phyloP scores from a whole-genome alignment of 129 eudicot species.

The Pulicaria dysenterica region DNA sequence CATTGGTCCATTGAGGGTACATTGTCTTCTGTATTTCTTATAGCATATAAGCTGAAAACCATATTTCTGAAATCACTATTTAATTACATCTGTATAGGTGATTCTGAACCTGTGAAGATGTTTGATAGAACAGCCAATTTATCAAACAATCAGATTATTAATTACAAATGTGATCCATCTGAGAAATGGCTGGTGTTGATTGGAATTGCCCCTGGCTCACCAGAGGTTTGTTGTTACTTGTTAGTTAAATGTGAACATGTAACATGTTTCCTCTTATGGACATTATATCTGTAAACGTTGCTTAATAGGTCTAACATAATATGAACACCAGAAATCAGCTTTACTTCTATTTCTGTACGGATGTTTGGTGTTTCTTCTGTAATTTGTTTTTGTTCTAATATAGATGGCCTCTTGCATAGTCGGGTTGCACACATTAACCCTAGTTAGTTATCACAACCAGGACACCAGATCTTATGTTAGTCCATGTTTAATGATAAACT shows the following conservation, averaged over 20 bases:
- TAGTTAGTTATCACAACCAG: conserved; percentile 13
- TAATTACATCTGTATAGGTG: conserved; percentile 49
- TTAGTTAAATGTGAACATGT: not conserved
- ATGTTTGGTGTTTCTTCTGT: not conserved
- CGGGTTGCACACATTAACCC: not conserved
- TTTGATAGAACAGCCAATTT: conserved; percentile 92
- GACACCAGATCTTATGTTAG: not conserved
- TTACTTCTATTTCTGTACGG: not conserved
- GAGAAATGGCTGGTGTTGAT: conserved; percentile 96
- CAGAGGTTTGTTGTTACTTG: conserved; percentile 59
- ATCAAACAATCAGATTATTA: conserved; percentile 87
- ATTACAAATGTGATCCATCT: conserved; percentile 81
- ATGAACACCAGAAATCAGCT: not conserved
- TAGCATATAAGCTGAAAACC: not conserved
- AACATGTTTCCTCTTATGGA: not conserved
- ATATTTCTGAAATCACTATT: not conserved
- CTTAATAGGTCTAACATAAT: not conserved
- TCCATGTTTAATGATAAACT: not conserved
- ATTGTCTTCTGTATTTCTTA: conserved; percentile 13
- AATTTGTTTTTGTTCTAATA: not conserved
- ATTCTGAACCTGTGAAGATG: conserved; percentile 84
- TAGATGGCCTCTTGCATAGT: not conserved
- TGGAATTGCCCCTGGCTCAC: conserved; percentile 96
- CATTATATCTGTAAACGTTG: not conserved
- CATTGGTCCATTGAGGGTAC: conserved; percentile 90